These are phyloP conservation scores for Pistacia integerrima DNA, from an alignment of 345 rosid genomes.

Conservation along the genomic window DNA sequence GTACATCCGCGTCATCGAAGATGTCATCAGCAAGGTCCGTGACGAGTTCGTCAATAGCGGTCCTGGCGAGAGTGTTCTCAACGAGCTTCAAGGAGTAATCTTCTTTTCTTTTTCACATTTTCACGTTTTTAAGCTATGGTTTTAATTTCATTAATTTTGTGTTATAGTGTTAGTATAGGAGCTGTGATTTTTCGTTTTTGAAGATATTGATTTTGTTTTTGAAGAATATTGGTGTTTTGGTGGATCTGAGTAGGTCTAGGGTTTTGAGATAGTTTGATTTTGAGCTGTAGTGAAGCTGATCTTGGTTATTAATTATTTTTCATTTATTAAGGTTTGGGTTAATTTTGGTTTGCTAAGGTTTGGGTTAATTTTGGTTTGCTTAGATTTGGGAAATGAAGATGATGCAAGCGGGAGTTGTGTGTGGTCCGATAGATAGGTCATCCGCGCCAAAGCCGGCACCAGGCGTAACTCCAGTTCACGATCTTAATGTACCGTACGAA, in stretches of 20 bases:
- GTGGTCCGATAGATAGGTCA: slow-evolving; percentile 74
- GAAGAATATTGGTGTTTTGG: slow-evolving; percentile 21
- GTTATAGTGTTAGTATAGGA: background rate
- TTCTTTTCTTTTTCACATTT: background rate
- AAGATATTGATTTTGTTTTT: background rate
- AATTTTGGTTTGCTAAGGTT: background rate
- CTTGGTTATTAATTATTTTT: background rate
- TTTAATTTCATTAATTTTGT: background rate
- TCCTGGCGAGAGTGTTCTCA: slow-evolving; percentile 83
- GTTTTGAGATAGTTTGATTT: slow-evolving; percentile 25
- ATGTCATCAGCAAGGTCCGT: slow-evolving; percentile 87
- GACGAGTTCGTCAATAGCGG: slow-evolving; percentile 83
- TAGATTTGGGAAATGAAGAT: slow-evolving; percentile 95
- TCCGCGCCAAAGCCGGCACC: slow-evolving; percentile 53
- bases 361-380: background rate
- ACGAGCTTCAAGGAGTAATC: slow-evolving; percentile 89
- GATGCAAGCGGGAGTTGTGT: slow-evolving; percentile 84
- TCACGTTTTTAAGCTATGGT: background rate
- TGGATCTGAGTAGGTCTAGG: slow-evolving; percentile 43
- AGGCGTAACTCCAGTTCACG: slow-evolving; percentile 81
- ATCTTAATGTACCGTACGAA: slow-evolving; percentile 95
- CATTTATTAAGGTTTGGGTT: background rate
- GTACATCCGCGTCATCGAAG: slow-evolving; percentile 91
- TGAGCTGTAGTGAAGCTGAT: slow-evolving; percentile 19
- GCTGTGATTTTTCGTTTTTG: slow-evolving; percentile 1